Percentiles rank a stretch among this genome's conserved stretches.
phyloP scores from a whole-genome alignment of 345 rosid genomes.

The Microthlaspi erraticum region DNA sequence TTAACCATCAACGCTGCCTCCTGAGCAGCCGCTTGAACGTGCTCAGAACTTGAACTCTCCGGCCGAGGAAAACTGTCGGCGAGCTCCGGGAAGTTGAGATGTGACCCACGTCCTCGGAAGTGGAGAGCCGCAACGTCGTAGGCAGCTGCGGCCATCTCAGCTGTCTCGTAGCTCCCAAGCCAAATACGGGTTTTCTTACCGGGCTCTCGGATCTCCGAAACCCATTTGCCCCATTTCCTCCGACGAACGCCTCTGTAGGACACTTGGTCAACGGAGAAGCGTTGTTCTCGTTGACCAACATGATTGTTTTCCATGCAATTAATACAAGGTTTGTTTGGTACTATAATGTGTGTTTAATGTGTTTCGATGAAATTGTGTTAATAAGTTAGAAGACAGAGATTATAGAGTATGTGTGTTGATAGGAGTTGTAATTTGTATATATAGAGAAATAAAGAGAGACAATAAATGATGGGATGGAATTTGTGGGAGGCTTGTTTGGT shows the following conservation, averaged over 20 bases:
- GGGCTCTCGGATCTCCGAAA: slow-evolving; percentile 88
- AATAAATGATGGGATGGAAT: slow-evolving; percentile 7
- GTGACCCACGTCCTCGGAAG: slow-evolving; percentile 62
- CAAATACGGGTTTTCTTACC: slow-evolving; percentile 84
- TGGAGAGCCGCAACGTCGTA: slow-evolving; percentile 83
- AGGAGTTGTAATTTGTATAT: slow-evolving; percentile 33
- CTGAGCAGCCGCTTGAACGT: slow-evolving; percentile 78
- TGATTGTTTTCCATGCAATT: slow-evolving; percentile 36
- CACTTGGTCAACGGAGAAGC: slow-evolving; percentile 29
- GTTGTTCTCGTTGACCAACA: slow-evolving; percentile 31
- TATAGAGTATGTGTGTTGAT: not conserved
- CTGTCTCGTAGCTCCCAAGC: slow-evolving; percentile 84
- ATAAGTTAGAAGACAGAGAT: slow-evolving; percentile 5
- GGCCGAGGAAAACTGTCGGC: slow-evolving; percentile 57
- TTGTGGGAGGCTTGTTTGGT: slow-evolving; percentile 24
- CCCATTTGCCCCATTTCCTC: slow-evolving; percentile 99
- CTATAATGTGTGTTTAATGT: not conserved
- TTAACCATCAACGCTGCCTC: slow-evolving; percentile 54
- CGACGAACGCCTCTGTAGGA: slow-evolving; percentile 75
- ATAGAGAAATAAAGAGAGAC: slow-evolving; percentile 33
- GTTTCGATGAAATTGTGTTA: slow-evolving; percentile 9
- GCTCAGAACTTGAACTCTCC: slow-evolving; percentile 55
- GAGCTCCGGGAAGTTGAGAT: slow-evolving; percentile 75
- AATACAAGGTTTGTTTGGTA: not conserved
- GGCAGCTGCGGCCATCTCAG: slow-evolving; percentile 96